Evolutionary conservation across 257 asterid species (phyloP).

Genomic region (Henckelia pumila): DNA sequence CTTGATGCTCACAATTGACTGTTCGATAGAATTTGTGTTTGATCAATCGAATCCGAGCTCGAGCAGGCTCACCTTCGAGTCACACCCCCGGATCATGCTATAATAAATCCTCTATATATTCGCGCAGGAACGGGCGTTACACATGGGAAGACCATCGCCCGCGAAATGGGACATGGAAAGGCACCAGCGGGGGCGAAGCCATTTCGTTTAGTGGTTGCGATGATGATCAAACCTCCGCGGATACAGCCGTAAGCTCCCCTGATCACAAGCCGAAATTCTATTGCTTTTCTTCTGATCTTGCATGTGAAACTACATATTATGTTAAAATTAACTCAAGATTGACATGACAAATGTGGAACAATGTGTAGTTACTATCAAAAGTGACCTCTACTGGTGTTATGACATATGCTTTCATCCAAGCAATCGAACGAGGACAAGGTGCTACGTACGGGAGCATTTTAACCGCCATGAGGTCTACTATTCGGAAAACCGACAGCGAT

Average conservation of each 20-base stretch:
- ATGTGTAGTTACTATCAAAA: conserved; percentile 39
- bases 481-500: conserved; percentile 30
- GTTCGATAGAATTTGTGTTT: no score
- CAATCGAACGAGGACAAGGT: conserved; percentile 47
- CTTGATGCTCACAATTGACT: no score
- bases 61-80: no score
- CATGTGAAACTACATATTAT: no score
- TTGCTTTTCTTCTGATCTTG: background rate
- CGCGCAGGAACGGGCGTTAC: background rate
- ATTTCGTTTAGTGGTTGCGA: background rate
- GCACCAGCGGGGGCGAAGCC: background rate
- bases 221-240: background rate
- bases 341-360: background rate
- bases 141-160: background rate
- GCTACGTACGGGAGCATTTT: conserved; percentile 47
- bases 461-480: conserved; percentile 45
- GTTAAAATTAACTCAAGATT: no score
- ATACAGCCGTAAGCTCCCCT: background rate
- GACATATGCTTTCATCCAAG: conserved; percentile 55
- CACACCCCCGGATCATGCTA: background rate
- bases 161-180: background rate
- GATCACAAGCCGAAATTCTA: background rate
- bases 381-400: conserved; percentile 59
- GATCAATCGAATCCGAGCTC: no score
- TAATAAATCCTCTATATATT: background rate